Evolutionary conservation across 73 alveolate genomes (phyloP).

Genomic region (Diophrys appendiculata): DNA sequence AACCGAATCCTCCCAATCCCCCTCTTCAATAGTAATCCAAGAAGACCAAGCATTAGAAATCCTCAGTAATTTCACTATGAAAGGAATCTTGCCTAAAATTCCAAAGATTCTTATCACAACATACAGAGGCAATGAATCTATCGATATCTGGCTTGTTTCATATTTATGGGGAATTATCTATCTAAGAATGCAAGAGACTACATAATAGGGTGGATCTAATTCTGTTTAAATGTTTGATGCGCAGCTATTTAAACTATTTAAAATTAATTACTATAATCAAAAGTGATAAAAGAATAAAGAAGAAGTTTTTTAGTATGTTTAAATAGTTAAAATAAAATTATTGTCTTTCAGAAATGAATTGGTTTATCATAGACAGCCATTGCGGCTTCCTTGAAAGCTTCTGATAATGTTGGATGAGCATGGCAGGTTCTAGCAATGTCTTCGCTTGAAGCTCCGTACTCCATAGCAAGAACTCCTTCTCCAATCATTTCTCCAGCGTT

Average conservation of each 20-base stretch:
- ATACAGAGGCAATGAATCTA: constrained; percentile 61
- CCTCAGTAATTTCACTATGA: constrained; percentile 39
- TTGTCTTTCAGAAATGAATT: constrained; percentile 79
- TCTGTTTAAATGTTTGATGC: too few relatives aligned
- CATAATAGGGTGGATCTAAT: constrained; percentile 1
- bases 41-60: constrained; percentile 9
- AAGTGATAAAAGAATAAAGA: too few relatives aligned
- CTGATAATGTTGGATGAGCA: constrained; percentile 97
- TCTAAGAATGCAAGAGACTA: constrained; percentile 41
- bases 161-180: constrained; percentile 60
- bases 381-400: constrained; percentile 94
- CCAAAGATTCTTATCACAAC: constrained; percentile 61
- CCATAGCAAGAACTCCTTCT: constrained; percentile 91
- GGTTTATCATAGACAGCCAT: constrained; percentile 91
- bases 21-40: not conserved
- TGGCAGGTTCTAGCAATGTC: constrained; percentile 96
- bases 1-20: not conserved
- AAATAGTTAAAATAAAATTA: too few relatives aligned
- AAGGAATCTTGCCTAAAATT: constrained; percentile 52
- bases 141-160: constrained; percentile 63
- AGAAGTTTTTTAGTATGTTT: too few relatives aligned
- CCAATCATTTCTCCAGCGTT: constrained; percentile 96
- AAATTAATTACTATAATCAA: too few relatives aligned
- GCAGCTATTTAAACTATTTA: too few relatives aligned
- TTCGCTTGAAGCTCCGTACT: constrained; percentile 97